Conservation (phyloP, 768 basidiomycete species). For the Myochromella boudieri region DNA sequence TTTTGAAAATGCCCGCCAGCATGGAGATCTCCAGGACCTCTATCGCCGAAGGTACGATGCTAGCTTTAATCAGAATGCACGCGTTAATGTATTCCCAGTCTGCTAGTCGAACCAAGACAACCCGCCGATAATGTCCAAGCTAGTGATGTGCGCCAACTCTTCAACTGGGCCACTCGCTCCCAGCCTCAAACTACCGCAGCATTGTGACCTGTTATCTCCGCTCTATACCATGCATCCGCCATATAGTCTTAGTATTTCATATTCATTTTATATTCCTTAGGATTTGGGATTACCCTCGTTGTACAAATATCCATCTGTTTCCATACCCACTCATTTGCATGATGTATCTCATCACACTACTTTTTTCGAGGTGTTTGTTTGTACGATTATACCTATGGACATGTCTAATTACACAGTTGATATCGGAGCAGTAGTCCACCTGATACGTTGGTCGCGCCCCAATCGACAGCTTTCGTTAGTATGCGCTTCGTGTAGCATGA, state of each 20-base stretch:
- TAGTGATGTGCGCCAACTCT: slow-evolving; percentile 75
- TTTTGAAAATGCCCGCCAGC: slow-evolving; percentile 73
- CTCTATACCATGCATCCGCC: slow-evolving; percentile 12
- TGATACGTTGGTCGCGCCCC: no score
- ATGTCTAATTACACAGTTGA: slow-evolving; percentile 8
- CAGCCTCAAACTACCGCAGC: slow-evolving; percentile 31
- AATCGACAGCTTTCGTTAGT: slow-evolving; percentile 7
- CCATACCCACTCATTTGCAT: slow-evolving; percentile 8
- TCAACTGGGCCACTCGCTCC: slow-evolving; percentile 75
- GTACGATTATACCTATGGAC: slow-evolving; percentile 17
- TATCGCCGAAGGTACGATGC: slow-evolving; percentile 79
- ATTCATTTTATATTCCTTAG: slow-evolving; percentile 15
- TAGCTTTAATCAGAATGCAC: slow-evolving; percentile 38
- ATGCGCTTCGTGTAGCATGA: slow-evolving; percentile 18
- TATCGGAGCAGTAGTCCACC: not conserved
- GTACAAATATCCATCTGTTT: slow-evolving; percentile 13
- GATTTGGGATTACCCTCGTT: slow-evolving; percentile 19
- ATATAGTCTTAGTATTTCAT: slow-evolving; percentile 16
- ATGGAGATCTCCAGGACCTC: slow-evolving; percentile 82
- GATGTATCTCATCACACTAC: slow-evolving; percentile 19
- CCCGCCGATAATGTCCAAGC: slow-evolving; percentile 65
- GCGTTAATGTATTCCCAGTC: slow-evolving; percentile 37
- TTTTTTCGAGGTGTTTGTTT: slow-evolving; percentile 21
- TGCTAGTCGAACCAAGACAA: slow-evolving; percentile 82
- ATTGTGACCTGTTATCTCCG: slow-evolving; percentile 51